A percentile compares a stretch with the other conserved stretches of the same genome.
These are phyloP conservation scores for Puya raimondii DNA, from an alignment of 176 grass and related monocot genomes.

Conservation along the genomic window DNA sequence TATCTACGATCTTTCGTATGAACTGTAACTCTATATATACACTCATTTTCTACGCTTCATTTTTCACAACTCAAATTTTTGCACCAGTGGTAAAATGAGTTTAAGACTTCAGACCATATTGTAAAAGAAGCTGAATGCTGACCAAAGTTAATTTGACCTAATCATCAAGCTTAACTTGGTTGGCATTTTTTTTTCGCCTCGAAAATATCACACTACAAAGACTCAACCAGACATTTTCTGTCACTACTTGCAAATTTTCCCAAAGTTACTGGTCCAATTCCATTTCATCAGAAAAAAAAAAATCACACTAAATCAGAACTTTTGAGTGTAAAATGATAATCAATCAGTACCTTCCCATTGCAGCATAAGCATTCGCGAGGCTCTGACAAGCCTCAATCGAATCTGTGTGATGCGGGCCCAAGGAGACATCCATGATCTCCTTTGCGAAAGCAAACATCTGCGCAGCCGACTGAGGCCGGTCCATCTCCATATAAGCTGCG, in stretches of 20 bases:
- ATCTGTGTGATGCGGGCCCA: conserved; percentile 76
- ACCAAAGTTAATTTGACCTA: no score
- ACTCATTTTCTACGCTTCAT: no score
- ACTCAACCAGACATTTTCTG: neutral
- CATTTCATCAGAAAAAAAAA: neutral
- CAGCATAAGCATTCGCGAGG: conserved; percentile 73
- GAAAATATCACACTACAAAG: no score
- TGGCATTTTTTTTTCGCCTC: no score
- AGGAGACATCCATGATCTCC: conserved; percentile 72
- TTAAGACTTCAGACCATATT: no score
- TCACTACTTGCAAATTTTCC: neutral
- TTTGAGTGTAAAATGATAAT: neutral
- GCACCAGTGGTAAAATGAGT: no score
- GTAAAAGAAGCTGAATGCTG: no score
- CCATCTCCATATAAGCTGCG: conserved; percentile 85
- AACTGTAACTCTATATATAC: no score
- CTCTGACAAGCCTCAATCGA: conserved; percentile 77
- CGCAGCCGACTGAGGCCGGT: conserved; percentile 57
- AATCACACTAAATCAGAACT: neutral
- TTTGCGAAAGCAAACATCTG: conserved; percentile 87
- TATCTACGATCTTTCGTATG: no score
- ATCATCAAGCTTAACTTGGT: no score
- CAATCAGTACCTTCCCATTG: conserved; percentile 58
- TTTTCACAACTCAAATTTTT: no score
- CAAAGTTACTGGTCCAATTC: no score